phyloP scores from a whole-genome alignment of 2,329 filamentous ascomycete genomes.

The Beauveria brongniartii region DNA sequence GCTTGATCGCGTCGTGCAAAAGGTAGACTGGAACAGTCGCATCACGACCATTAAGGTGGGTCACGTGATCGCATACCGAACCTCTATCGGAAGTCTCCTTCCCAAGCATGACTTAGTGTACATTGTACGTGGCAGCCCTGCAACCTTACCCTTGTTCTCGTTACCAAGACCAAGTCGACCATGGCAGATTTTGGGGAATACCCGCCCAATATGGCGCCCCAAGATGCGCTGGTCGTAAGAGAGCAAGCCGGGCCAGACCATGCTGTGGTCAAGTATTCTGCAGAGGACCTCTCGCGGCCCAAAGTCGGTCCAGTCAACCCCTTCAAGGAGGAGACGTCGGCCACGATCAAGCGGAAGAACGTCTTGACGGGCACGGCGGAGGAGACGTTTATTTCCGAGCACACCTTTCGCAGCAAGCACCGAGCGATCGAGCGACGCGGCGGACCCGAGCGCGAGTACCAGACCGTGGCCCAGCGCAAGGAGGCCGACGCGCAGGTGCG shows the following conservation, averaged over 20 bases:
- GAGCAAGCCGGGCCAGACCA: constrained; percentile 48
- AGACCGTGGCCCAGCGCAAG: constrained; percentile 53
- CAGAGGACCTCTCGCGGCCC: constrained; percentile 61
- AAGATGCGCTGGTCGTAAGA: constrained; percentile 54
- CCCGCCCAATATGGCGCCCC: constrained; percentile 57
- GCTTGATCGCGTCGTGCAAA: background rate
- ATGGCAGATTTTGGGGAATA: constrained; percentile 59
- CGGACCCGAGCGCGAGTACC: constrained; percentile 47
- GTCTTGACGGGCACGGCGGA: constrained; percentile 78
- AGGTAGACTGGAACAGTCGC: background rate
- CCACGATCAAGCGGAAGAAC: constrained; percentile 65
- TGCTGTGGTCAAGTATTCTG: constrained; percentile 58
- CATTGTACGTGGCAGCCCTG: background rate
- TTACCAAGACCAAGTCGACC: constrained; percentile 11
- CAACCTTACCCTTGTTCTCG: background rate
- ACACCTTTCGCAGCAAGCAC: constrained; percentile 82
- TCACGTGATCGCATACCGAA: constrained; percentile 9
- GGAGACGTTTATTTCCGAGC: constrained; percentile 83
- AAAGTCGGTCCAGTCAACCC: constrained; percentile 65
- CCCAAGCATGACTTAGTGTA: background rate
- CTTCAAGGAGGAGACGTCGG: constrained; percentile 49
- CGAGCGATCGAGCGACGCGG: constrained; percentile 67
- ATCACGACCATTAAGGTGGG: background rate
- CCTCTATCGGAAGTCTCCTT: background rate
- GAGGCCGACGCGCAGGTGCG: constrained; percentile 60